phyloP scores from a whole-genome alignment of 2,329 filamentous ascomycete genomes.

The Alternaria brassicicola region DNA sequence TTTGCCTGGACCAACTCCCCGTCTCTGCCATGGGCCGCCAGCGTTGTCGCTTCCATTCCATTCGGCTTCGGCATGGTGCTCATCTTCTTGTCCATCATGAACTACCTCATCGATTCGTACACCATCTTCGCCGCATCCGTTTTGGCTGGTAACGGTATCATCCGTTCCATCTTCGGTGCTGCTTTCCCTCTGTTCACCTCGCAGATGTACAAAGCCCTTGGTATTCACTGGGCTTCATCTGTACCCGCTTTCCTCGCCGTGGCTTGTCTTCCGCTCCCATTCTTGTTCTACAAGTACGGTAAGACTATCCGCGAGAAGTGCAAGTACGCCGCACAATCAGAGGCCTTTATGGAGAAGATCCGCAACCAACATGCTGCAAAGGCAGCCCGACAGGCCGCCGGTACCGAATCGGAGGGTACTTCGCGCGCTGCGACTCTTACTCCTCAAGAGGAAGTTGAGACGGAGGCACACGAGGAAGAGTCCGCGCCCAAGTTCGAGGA shows the following conservation, averaged over 20 bases:
- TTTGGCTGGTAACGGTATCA: conserved; percentile 77
- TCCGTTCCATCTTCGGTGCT: conserved; percentile 78
- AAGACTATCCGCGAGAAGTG: conserved; percentile 67
- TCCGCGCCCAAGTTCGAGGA: conserved; percentile 43
- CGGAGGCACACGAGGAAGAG: conserved; percentile 34
- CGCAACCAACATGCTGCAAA: conserved; percentile 41
- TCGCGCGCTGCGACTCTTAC: conserved; percentile 34
- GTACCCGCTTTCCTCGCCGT: conserved; percentile 77
- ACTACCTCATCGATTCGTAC: conserved; percentile 57
- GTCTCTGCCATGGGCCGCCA: conserved; percentile 62
- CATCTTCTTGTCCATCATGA: conserved; percentile 64
- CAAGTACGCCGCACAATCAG: conserved; percentile 72
- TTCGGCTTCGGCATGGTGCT: conserved; percentile 67
- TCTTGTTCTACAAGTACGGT: conserved; percentile 78
- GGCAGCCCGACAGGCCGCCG: conserved; percentile 15
- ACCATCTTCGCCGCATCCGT: conserved; percentile 79
- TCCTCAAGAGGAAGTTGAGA: conserved; percentile 38
- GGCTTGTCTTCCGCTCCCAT: conserved; percentile 74
- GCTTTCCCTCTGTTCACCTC: conserved; percentile 79
- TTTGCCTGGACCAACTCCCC: conserved; percentile 56
- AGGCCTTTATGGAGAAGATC: conserved; percentile 61
- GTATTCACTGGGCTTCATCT: conserved; percentile 77
- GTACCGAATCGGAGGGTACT: conserved; percentile 24
- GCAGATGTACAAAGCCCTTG: conserved; percentile 60
- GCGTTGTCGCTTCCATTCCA: conserved; percentile 57